Evolutionary conservation across 1,284 basidiomycete genomes (phyloP).

Genomic region (Lentinula novae-zelandiae): DNA sequence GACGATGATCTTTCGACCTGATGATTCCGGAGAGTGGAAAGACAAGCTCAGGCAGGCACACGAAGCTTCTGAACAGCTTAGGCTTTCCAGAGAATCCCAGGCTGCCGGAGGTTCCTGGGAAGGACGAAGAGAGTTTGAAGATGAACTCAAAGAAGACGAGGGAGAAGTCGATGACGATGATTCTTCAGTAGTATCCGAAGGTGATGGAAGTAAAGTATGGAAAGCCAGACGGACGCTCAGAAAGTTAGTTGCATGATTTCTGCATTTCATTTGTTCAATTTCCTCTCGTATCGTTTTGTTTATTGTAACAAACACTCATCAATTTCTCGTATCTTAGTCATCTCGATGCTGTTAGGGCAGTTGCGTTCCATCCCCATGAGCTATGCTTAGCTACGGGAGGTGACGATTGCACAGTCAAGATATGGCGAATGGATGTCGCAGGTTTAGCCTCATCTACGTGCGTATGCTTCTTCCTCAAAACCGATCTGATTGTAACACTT

Average conservation of each 20-base stretch:
- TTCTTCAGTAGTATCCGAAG: constrained; percentile 56
- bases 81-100: constrained; percentile 34
- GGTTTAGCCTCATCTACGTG: constrained; percentile 70
- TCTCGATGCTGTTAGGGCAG: constrained; percentile 86
- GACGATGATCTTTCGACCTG: constrained; percentile 86
- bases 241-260: constrained; percentile 58
- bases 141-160: constrained; percentile 54
- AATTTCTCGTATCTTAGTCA: constrained; percentile 53
- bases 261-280: not conserved
- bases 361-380: constrained; percentile 85
- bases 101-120: constrained; percentile 33
- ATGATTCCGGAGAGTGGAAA: constrained; percentile 80
- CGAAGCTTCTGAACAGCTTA: constrained; percentile 50
- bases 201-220: constrained; percentile 76
- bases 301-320: constrained; percentile 3
- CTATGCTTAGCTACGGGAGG: constrained; percentile 86
- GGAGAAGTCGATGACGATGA: constrained; percentile 67
- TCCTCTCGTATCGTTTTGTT: not conserved
- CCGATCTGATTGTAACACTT: constrained; percentile 17
- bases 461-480: constrained; percentile 27
- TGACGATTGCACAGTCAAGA: constrained; percentile 94
- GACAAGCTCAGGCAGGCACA: constrained; percentile 66
- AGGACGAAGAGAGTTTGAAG: constrained; percentile 41
- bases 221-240: constrained; percentile 79
- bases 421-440: constrained; percentile 85